A percentile compares a stretch with the other conserved stretches of the same genome.
Evolutionary conservation across 331 rosid genomes (phyloP).

Genomic region (Stylosanthes scabra): DNA sequence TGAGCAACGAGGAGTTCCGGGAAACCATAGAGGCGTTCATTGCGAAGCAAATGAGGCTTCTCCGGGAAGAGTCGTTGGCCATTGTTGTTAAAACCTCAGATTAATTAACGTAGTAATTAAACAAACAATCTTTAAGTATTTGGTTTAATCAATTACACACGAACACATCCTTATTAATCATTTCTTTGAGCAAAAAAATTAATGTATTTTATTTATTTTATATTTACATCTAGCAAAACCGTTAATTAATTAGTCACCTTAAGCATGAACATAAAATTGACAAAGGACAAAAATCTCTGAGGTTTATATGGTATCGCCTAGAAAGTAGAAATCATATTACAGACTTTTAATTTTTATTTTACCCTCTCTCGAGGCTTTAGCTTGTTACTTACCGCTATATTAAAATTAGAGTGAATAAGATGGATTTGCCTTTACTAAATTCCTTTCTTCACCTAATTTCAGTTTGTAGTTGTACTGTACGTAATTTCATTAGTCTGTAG

Average conservation of each 20-base stretch:
- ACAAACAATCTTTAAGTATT: background rate
- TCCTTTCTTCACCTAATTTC: background rate
- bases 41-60: conserved; percentile 70
- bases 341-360: too few relatives aligned
- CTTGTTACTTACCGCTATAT: too few relatives aligned
- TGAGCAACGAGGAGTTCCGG: conserved; percentile 78
- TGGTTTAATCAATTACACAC: too few relatives aligned
- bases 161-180: too few relatives aligned
- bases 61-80: conserved; percentile 55
- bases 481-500: background rate
- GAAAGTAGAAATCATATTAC: too few relatives aligned
- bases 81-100: conserved; percentile 40
- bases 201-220: too few relatives aligned
- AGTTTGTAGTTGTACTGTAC: background rate
- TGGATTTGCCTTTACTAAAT: background rate
- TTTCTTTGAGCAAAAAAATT: too few relatives aligned
- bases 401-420: background rate
- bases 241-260: background rate
- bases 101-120: background rate
- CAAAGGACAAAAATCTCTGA: background rate
- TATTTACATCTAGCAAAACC: too few relatives aligned
- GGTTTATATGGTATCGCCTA: background rate
- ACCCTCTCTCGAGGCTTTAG: too few relatives aligned
- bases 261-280: background rate
- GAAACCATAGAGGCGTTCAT: conserved; percentile 77